phyloP scores from a whole-genome alignment of 192 early-diverging fungal genomes.

The Rhizophagus clarus region DNA sequence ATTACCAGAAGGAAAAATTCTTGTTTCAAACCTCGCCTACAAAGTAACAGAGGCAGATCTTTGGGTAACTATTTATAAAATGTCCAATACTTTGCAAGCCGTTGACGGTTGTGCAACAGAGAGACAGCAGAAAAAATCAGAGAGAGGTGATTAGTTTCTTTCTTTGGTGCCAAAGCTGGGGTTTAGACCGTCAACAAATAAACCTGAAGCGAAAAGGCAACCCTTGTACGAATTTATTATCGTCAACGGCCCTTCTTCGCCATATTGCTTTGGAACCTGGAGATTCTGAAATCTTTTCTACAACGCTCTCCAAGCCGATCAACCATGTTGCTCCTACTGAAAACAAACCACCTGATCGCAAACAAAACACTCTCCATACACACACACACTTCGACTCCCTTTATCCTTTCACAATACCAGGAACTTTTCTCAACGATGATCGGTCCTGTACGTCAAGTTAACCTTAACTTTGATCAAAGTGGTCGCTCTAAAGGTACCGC shows the following conservation, averaged over 20 bases:
- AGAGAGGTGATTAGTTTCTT: slow-evolving; percentile 34
- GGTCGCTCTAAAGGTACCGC: slow-evolving; percentile 56
- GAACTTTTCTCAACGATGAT: slow-evolving; percentile 45
- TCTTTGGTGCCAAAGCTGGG: slow-evolving; percentile 34
- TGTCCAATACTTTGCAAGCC: slow-evolving; percentile 28
- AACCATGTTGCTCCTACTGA: slow-evolving; percentile 18
- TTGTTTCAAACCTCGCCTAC: slow-evolving; percentile 59
- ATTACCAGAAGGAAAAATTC: slow-evolving; percentile 52
- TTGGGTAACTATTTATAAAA: slow-evolving; percentile 48
- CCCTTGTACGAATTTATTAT: slow-evolving; percentile 34
- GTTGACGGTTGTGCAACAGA: slow-evolving; percentile 27
- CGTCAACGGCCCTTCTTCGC: slow-evolving; percentile 31
- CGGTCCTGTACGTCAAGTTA: slow-evolving; percentile 53
- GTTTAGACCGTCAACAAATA: slow-evolving; percentile 24
- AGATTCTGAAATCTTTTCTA: slow-evolving; percentile 24
- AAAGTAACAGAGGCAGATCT: slow-evolving; percentile 56
- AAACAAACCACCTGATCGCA: slow-evolving; percentile 27
- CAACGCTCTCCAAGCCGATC: slow-evolving; percentile 21
- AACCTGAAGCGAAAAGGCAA: slow-evolving; percentile 26
- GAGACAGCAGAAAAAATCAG: slow-evolving; percentile 7
- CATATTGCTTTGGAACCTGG: slow-evolving; percentile 32
- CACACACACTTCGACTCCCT: slow-evolving; percentile 28
- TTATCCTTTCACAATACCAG: slow-evolving; percentile 15
- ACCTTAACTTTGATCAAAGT: slow-evolving; percentile 53
- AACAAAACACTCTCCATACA: slow-evolving; percentile 29